Evolutionary conservation across 176 grass and related monocot genomes (phyloP).

Genomic region (Carex cristatella): DNA sequence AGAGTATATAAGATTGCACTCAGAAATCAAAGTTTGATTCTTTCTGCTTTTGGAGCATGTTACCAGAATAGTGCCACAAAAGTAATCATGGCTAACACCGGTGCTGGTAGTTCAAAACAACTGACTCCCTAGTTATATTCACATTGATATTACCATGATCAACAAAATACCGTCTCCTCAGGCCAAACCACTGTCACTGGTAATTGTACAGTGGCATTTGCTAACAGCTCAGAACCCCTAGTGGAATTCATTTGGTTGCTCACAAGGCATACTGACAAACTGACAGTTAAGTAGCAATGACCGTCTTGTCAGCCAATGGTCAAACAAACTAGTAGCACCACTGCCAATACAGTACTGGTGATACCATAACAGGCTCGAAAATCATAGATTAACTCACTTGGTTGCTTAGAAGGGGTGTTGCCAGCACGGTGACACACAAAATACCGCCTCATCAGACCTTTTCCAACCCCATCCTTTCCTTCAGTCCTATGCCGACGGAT

Average conservation of each 20-base stretch:
- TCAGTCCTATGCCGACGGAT: constrained; percentile 77
- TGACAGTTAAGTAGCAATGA: background rate
- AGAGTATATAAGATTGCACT: background rate
- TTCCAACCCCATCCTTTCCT: constrained; percentile 62
- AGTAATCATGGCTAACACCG: background rate
- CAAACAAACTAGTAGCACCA: background rate
- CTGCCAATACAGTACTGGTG: background rate
- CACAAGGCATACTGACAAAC: background rate
- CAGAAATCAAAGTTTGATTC: background rate
- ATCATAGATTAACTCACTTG: constrained; percentile 16
- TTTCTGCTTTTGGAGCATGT: background rate
- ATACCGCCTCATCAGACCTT: constrained; percentile 60
- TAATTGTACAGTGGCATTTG: background rate
- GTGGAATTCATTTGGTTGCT: background rate
- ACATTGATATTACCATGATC: background rate
- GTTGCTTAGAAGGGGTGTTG: constrained; percentile 48
- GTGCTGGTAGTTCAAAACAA: background rate
- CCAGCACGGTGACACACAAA: constrained; percentile 78
- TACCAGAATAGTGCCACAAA: background rate
- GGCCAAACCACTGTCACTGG: background rate
- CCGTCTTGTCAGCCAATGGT: background rate
- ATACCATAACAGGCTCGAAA: background rate
- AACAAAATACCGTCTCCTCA: background rate
- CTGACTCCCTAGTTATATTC: background rate
- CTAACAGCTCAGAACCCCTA: background rate